Evolutionary conservation across 768 basidiomycete genomes (phyloP), one percentile per base, ranked within the genome.

Genomic region (Daedaleopsis sinensis): DNA sequence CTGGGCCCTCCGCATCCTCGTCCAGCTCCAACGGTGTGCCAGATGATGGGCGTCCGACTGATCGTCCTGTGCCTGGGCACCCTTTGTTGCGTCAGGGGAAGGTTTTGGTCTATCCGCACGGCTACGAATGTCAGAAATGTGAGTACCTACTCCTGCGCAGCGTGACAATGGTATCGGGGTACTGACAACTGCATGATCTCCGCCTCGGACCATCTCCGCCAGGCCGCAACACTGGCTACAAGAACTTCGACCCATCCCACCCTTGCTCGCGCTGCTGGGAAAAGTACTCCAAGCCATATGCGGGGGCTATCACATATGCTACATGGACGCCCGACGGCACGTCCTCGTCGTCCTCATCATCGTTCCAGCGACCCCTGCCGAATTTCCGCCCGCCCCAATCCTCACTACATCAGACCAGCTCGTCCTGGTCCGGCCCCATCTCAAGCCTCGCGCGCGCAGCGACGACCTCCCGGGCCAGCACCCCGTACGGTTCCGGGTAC

Each of bases 191-290:
- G 39, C 18, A 12, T 38, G 15, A 7, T 38, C 15, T 8, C 37
- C 18, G 39, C 39, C 39, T 42, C 3, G 8, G 13, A 42, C 39
- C 39, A 42, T 42, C 27, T 32, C 27, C 60, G 42, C 18, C 59
- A 93, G 91, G 91, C 66, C 77, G 77, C 42, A 93, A 94, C 71
- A 84, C 82, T 0, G 91, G 92, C 2, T 93, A 87, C 74, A 91
- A 90, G 72, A 77, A 81, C 58, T 77, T 76, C 39, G 89, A 93
- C 71, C 89, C 89, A 0, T 70, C 78, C 1, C 77, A 84, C 58
- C 88, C 91, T 7, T 93, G 92, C 68, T 77, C 79, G 59, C 83
- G 82, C 58, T 94, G 93, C 75, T 94, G 91, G 92, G 75, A 80
- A 7, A 87, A 85, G 65, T 87, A 88, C 72, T 79, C 80, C 0